Evolutionary conservation across 108 stramenopile genomes (phyloP).

Genomic region (Asterionellopsis glacialis): DNA sequence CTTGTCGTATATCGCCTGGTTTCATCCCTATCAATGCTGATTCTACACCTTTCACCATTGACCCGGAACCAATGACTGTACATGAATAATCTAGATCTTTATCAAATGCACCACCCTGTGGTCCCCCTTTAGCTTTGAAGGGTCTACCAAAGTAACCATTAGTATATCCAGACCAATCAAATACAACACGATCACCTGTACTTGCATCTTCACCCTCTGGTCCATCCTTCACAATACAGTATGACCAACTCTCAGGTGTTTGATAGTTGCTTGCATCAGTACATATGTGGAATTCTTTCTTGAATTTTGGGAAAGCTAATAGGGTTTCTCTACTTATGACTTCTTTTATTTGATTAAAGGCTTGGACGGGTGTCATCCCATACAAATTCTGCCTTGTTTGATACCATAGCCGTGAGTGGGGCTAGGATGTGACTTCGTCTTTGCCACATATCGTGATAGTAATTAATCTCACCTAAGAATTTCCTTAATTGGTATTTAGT

Average conservation of each 20-base stretch:
- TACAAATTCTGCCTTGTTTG: too few relatives aligned
- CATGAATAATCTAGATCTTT: conserved; percentile 79
- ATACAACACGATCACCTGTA: conserved; percentile 83
- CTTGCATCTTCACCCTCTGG: conserved; percentile 17
- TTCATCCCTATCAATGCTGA: conserved; percentile 70
- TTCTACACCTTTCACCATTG: conserved; percentile 75
- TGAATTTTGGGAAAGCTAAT: too few relatives aligned
- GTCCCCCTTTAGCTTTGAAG: conserved; percentile 86
- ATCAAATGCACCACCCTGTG: conserved; percentile 89
- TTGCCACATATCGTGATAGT: too few relatives aligned
- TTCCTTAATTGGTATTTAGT: too few relatives aligned
- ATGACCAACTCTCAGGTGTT: conserved; percentile 55
- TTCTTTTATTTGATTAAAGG: too few relatives aligned
- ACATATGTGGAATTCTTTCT: too few relatives aligned
- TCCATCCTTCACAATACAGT: conserved; percentile 67
- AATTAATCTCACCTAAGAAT: too few relatives aligned
- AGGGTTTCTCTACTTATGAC: too few relatives aligned
- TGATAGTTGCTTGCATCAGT: too few relatives aligned
- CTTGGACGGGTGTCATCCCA: too few relatives aligned
- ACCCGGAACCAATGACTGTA: conserved; percentile 66
- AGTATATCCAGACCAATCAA: conserved; percentile 96
- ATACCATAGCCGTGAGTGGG: too few relatives aligned
- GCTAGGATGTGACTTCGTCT: too few relatives aligned
- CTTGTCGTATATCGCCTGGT: conserved; percentile 82
- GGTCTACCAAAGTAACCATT: conserved; percentile 91